Evolutionary conservation across 164 flowering plant species (phyloP), one percentile per base, ranked within the genome.

Genomic region (Magnolia changhungtana): DNA sequence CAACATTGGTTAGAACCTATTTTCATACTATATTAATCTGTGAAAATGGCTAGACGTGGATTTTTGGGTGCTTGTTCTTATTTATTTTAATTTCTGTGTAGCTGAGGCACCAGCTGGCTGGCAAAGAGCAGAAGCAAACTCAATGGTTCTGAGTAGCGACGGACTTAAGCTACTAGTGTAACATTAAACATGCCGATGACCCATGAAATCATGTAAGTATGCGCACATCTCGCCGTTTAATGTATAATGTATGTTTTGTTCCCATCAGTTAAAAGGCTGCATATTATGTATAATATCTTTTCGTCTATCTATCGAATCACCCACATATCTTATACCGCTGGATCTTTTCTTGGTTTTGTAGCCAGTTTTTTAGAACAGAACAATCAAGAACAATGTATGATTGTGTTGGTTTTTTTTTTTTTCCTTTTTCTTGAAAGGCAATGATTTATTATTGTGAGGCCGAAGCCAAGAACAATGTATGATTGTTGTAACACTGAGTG

Each of bases 51-150:
- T 37, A 3, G 45, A 37, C 2, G 45, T 37, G 45, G 45, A 37
- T 37, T 37, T 37, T 37, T 37, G 4, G 4, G 45, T 37, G 45
- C 45, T 37, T 37, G 45, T 2, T 66, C 18, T 66, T 13, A 66
- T 9, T 21, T 66, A 24, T 23, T 66, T 74, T 58, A 59, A 72
- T 19, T 72, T 1, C 50, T 72, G 10, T 82, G 83, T 72, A 87
- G 90, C 67, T 86, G 84, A 84, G 83, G 80, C 86, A 84, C 20
- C 85, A 81, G 59, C 83, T 37, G 45, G 45, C 45, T 37, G 45
- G 45, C 7, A 37, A 37, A 37, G 45, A 37, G 45, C 45, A 37
- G 45, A 37, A 37, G 66, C 72, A 84, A 79, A 78, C 29, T 77
- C 14, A 76, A 69, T 79, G 50, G 66, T 59, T 72, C 66, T 24